phyloP scores from a whole-genome alignment of 2,329 filamentous ascomycete species.

The Fusarium tricinctum region DNA sequence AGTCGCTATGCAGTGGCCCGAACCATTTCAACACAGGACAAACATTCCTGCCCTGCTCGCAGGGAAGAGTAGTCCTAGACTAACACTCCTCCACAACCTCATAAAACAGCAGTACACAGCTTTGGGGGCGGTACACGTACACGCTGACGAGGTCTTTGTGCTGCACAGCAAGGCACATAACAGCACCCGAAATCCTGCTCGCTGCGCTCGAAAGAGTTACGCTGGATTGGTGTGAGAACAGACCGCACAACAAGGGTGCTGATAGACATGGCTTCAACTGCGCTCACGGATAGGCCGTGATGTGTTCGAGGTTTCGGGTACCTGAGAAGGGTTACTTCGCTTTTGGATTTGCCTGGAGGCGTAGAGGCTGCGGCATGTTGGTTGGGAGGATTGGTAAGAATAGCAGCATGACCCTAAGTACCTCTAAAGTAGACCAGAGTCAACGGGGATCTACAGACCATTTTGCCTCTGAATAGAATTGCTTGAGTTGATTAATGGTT shows the following conservation, averaged over 20 bases:
- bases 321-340: constrained; percentile 40
- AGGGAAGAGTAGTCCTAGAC: constrained; percentile 41
- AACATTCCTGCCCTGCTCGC: constrained; percentile 46
- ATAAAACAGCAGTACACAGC: constrained; percentile 43
- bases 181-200: constrained; percentile 45
- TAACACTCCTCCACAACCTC: constrained; percentile 45
- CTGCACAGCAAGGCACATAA: too few species aligned
- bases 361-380: neutral
- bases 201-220: constrained; percentile 34
- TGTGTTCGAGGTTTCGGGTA: constrained; percentile 43
- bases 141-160: constrained; percentile 48
- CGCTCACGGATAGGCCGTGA: constrained; percentile 15
- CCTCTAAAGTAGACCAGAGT: neutral
- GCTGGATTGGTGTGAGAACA: constrained; percentile 48
- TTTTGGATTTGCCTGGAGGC: constrained; percentile 36
- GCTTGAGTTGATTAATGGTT: neutral
- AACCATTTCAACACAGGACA: constrained; percentile 41
- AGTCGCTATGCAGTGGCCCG: constrained; percentile 38
- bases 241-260: constrained; percentile 37
- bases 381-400: constrained; percentile 5
- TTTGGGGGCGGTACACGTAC: constrained; percentile 52
- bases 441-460: neutral
- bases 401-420: constrained; percentile 5
- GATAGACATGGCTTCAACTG: constrained; percentile 41
- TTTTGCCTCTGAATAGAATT: neutral